Percentiles rank a stretch among this genome's conserved stretches.
Evolutionary conservation across 306 rosid species (phyloP).

Genomic region (Cicer arietinum): DNA sequence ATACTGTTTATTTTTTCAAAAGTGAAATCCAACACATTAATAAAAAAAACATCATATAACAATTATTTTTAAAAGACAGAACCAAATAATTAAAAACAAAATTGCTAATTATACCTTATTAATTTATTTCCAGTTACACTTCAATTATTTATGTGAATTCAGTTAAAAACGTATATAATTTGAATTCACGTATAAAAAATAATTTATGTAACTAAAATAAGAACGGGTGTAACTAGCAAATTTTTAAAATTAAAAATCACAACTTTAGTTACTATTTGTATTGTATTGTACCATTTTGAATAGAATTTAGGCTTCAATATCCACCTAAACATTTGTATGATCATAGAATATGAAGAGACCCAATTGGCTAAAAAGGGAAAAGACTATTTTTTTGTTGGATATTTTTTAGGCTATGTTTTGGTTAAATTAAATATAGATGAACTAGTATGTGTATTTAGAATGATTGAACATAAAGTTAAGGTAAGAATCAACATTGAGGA

Average conservation of each 20-base stretch:
- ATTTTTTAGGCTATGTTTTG: conserved; percentile 35
- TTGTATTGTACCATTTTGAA: conserved; percentile 61
- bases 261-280: background rate
- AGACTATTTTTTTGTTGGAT: conserved; percentile 35
- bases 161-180: too few relatives aligned
- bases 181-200: too few relatives aligned
- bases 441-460: conserved; percentile 10
- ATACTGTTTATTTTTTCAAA: conserved; percentile 53
- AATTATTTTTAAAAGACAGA: background rate
- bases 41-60: conserved; percentile 9
- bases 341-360: conserved; percentile 24
- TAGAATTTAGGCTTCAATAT: conserved; percentile 65
- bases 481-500: conserved; percentile 58
- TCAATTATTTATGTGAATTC: too few relatives aligned
- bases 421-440: conserved; percentile 19
- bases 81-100: background rate
- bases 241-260: background rate
- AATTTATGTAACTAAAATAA: too few relatives aligned
- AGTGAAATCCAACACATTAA: conserved; percentile 34
- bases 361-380: conserved; percentile 23
- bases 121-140: too few relatives aligned
- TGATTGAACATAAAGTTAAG: conserved; percentile 45
- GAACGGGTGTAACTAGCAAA: too few relatives aligned
- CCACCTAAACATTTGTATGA: conserved; percentile 55
- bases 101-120: too few relatives aligned